phyloP scores from a whole-genome alignment of 2,329 filamentous ascomycete species.

The Torrubiellomyces zombiae region DNA sequence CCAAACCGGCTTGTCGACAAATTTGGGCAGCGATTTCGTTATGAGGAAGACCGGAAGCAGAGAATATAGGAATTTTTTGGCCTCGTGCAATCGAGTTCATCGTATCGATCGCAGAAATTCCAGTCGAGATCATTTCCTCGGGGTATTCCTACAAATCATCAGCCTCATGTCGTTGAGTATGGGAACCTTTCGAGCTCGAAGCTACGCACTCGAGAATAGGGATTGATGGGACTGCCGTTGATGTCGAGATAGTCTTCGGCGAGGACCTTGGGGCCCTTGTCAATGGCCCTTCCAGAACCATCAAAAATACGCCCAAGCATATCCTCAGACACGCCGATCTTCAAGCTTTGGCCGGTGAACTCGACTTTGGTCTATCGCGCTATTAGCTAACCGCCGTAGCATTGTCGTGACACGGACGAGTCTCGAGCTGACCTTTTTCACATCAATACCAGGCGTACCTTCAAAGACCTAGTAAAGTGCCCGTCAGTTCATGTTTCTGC shows the following conservation, averaged over 20 bases:
- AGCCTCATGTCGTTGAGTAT: too few relatives aligned
- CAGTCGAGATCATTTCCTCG: slow-evolving; percentile 99
- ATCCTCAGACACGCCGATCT: slow-evolving; percentile 97
- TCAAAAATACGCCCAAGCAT: slow-evolving; percentile 99
- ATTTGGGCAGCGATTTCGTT: slow-evolving; percentile 99
- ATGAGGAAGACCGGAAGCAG: slow-evolving; percentile 90
- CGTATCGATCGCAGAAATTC: slow-evolving; percentile 97
- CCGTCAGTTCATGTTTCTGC: slow-evolving; percentile 12
- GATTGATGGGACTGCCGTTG: slow-evolving; percentile 97
- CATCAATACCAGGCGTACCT: slow-evolving; percentile 91
- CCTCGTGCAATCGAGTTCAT: slow-evolving; percentile 98
- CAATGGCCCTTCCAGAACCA: slow-evolving; percentile 91
- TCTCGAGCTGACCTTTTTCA: slow-evolving; percentile 75
- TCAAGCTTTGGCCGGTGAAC: slow-evolving; percentile 91
- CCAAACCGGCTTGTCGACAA: slow-evolving; percentile 88
- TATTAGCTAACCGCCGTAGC: slow-evolving; percentile 9
- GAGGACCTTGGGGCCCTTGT: slow-evolving; percentile 96
- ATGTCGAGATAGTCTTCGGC: slow-evolving; percentile 98
- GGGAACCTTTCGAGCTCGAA: too few relatives aligned
- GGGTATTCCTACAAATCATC: slow-evolving; percentile 60
- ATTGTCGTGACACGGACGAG: neutral
- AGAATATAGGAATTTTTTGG: slow-evolving; percentile 99
- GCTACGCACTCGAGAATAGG: slow-evolving; percentile 72
- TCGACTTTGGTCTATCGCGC: slow-evolving; percentile 71
- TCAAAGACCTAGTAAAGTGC: slow-evolving; percentile 63